These are phyloP conservation scores for Salix koriyanagi DNA, from an alignment of 345 rosid genomes.

Conservation along the genomic window DNA sequence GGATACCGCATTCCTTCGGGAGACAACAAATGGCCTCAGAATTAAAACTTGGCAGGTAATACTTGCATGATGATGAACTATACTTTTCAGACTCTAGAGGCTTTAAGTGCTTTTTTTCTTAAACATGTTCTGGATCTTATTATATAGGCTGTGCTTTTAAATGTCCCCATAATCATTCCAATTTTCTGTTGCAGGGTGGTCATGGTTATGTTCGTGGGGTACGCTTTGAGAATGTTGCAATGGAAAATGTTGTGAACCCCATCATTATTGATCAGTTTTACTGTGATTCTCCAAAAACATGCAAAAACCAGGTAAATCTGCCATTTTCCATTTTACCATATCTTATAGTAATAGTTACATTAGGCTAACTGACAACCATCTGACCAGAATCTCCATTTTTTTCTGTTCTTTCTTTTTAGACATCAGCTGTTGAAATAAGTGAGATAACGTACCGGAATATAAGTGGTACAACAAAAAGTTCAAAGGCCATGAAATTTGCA, in stretches of 20 bases:
- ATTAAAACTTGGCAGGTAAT: slow-evolving; percentile 98
- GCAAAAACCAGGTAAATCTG: slow-evolving; percentile 73
- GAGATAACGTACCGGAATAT: slow-evolving; percentile 84
- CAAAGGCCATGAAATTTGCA: slow-evolving; percentile 76
- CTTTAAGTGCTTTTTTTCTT: neutral
- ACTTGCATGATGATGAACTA: neutral
- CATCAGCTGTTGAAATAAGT: slow-evolving; percentile 75
- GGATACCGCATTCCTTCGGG: slow-evolving; percentile 71
- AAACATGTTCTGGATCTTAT: neutral
- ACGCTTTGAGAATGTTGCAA: slow-evolving; percentile 69
- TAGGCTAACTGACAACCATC: neutral
- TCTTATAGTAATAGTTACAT: neutral
- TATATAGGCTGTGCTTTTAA: neutral
- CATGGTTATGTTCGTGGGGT: slow-evolving; percentile 80
- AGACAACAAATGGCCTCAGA: slow-evolving; percentile 86
- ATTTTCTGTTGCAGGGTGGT: slow-evolving; percentile 58
- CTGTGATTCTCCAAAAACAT: slow-evolving; percentile 77
- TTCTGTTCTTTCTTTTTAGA: slow-evolving; percentile 32
- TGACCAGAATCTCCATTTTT: neutral
- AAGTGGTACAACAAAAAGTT: slow-evolving; percentile 68
- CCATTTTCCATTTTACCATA: slow-evolving; percentile 1
- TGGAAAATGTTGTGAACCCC: slow-evolving; percentile 80
- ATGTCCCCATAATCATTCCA: neutral
- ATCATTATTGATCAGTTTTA: slow-evolving; percentile 94
- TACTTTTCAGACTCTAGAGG: neutral